These are phyloP conservation scores for Colletotrichum sp. DNA, from an alignment of 2,329 filamentous ascomycete species.

Conservation along the genomic window DNA sequence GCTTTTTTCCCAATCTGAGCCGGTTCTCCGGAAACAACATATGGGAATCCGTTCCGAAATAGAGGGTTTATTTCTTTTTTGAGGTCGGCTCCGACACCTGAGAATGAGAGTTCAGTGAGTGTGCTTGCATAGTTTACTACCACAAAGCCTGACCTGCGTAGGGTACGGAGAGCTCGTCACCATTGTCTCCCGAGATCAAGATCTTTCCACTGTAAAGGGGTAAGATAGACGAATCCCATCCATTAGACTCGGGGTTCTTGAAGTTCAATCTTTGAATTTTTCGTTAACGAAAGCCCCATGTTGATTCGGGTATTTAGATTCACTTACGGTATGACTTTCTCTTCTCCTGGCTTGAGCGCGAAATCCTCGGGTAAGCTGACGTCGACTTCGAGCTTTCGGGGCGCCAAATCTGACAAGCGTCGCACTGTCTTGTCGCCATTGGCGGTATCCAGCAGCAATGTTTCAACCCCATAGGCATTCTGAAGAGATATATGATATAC, in stretches of 20 bases:
- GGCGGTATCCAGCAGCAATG: conserved; percentile 21
- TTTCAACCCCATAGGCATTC: conserved; percentile 40
- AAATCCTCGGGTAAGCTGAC: conserved; percentile 24
- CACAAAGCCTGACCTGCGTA: conserved; percentile 28
- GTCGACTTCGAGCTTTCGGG: conserved; percentile 16
- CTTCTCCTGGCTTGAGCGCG: conserved; percentile 26
- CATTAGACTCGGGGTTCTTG: conserved; percentile 26
- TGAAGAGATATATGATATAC: conserved; percentile 34
- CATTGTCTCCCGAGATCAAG: conserved; percentile 31
- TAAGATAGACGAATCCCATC: conserved; percentile 29
- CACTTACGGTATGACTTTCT: conserved; percentile 24
- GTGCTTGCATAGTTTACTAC: not conserved
- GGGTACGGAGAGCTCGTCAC: conserved; percentile 36
- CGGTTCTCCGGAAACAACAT: not conserved
- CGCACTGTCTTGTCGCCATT: not conserved
- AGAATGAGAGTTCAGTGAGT: not conserved
- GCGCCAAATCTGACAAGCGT: not conserved
- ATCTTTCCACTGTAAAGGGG: conserved; percentile 39
- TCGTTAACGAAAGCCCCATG: not conserved
- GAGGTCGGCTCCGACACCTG: conserved; percentile 25
- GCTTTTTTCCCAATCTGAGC: not conserved
- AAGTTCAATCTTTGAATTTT: conserved; percentile 26
- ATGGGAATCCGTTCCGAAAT: conserved; percentile 9
- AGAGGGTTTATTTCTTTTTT: conserved; percentile 20
- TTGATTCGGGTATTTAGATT: not conserved